A percentile compares a stretch with the other conserved stretches of the same genome.
phyloP scores from a whole-genome alignment of 257 asterid species.

The Nicotiana noctiflora region DNA sequence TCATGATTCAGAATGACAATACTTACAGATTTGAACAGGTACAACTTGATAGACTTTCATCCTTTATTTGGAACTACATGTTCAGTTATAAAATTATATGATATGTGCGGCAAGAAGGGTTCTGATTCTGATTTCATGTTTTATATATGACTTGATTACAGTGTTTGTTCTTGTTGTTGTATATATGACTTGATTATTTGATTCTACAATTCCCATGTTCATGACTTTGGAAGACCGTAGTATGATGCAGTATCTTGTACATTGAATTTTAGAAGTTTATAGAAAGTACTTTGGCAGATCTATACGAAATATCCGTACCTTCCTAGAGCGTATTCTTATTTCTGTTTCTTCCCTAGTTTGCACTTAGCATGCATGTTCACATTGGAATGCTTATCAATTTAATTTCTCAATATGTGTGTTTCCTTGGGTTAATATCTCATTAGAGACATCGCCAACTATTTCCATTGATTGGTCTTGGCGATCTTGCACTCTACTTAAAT shows the following conservation, averaged over 20 bases:
- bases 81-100: neutral
- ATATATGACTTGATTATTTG: neutral
- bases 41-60: constrained; percentile 12
- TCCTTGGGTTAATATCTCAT: neutral
- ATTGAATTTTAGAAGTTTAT: neutral
- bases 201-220: neutral
- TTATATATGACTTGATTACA: neutral
- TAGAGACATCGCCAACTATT: neutral
- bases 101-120: neutral
- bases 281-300: neutral
- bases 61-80: neutral
- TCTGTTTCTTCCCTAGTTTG: neutral
- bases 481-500: neutral
- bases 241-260: neutral
- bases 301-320: neutral
- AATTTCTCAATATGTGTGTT: neutral
- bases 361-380: neutral
- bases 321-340: neutral
- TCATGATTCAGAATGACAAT: constrained; percentile 77
- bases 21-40: constrained; percentile 91
- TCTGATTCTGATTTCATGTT: neutral
- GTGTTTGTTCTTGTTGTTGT: neutral
- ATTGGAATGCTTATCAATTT: neutral
- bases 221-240: neutral
- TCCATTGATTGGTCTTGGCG: neutral